Conservation (phyloP, 2,329 filamentous ascomycete species). For the Coleophoma cylindrospora region DNA sequence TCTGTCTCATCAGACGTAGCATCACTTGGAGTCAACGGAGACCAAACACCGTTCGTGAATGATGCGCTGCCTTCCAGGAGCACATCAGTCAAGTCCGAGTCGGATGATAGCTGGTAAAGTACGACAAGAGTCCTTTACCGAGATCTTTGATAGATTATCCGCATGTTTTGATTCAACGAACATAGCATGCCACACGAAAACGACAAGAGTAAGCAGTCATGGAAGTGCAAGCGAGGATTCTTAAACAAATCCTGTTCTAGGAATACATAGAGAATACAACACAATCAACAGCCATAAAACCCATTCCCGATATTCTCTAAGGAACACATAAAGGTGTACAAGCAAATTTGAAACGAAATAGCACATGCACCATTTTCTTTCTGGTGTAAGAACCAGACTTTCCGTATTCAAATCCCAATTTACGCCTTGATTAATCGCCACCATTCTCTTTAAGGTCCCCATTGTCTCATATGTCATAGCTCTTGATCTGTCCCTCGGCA, state of each 20-base stretch:
- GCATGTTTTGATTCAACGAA: too few species aligned
- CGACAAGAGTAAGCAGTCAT: too few species aligned
- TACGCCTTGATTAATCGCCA: neutral
- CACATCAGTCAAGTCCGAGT: too few species aligned
- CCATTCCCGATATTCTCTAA: constrained; percentile 12
- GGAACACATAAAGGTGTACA: too few species aligned
- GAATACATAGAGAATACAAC: constrained; percentile 14
- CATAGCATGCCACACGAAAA: too few species aligned
- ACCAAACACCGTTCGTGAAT: too few species aligned
- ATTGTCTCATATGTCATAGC: constrained; percentile 24
- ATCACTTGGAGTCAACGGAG: neutral
- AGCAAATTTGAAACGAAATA: constrained; percentile 5
- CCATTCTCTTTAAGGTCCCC: neutral
- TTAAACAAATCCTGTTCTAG: constrained; percentile 3
- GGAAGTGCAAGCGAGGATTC: too few species aligned
- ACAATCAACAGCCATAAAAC: constrained; percentile 2
- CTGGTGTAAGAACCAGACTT: constrained; percentile 12
- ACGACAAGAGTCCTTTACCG: too few species aligned
- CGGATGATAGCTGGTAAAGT: too few species aligned
- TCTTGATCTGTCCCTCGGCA: constrained; percentile 48
- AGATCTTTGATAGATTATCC: too few species aligned
- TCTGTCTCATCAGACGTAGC: neutral
- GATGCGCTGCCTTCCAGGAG: too few species aligned
- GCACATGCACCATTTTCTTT: constrained; percentile 14
- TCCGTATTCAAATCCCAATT: constrained; percentile 5